phyloP scores from a whole-genome alignment of 176 grass and related monocot species.

The Poa annua region DNA sequence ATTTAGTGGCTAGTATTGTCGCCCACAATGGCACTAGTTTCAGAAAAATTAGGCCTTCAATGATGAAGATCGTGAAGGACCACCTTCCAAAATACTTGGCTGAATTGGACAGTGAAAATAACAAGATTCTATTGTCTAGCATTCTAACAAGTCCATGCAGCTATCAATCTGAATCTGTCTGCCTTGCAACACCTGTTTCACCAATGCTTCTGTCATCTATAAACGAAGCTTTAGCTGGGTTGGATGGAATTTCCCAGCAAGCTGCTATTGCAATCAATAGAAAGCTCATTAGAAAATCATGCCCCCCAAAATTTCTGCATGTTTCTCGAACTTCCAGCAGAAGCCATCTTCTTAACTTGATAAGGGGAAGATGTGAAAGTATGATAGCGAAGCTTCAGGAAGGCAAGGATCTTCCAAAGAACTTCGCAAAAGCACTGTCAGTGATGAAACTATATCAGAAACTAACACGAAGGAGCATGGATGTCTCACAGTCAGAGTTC shows the following conservation, averaged over 20 bases:
- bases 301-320: conserved; percentile 15
- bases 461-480: conserved; percentile 12
- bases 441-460: conserved; percentile 41
- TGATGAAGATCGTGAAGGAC: conserved; percentile 43
- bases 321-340: conserved; percentile 19
- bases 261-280: conserved; percentile 47
- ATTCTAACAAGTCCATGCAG: conserved; percentile 47
- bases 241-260: conserved; percentile 35
- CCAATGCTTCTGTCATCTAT: conserved; percentile 45
- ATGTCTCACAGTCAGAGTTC: conserved; percentile 51
- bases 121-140: not conserved
- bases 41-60: conserved; percentile 9
- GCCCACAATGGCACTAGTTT: not conserved
- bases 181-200: conserved; percentile 35
- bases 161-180: conserved; percentile 42
- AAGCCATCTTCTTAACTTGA: conserved; percentile 8
- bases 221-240: conserved; percentile 28
- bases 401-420: conserved; percentile 42
- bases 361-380: conserved; percentile 30
- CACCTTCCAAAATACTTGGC: conserved; percentile 45
- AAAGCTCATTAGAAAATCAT: conserved; percentile 42
- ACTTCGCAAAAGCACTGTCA: conserved; percentile 47
- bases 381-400: conserved; percentile 35
- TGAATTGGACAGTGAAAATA: conserved; percentile 28
- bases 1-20: conserved; percentile 37